Base-by-base conservation (phyloP, 148 eudicot genomes). In the Cornus florida region DNA sequence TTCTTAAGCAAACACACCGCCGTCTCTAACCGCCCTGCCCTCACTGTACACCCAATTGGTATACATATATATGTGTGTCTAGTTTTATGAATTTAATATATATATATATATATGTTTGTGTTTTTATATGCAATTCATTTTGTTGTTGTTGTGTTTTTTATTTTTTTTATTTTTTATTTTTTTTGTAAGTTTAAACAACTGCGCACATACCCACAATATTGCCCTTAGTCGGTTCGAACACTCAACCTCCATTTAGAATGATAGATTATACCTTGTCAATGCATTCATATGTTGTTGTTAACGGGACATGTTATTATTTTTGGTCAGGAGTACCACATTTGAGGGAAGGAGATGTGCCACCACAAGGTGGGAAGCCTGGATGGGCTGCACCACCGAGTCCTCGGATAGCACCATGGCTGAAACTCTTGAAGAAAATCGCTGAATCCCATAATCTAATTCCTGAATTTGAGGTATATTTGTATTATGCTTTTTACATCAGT, bases 301-400 rank as follows among this genome's bases (percentile, higher is more conserved):
- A 10, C 39, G 24, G 50, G 2, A 33, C n/a, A 7, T 78, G 46
- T 23, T 16, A 28, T 28, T 69, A 20, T 57, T 6, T 78, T 23
- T 67, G 35, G 43, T 56, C 77, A 92, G 98, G 98, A 74, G 88
- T 94, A n/a, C 98, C 97, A 8, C 98, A 94, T 86, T 86, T 94
- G 84, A 85, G 83, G 84, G 93, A 94, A 79, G 97, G 97, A 46
- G 97, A 92, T 73, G 91, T 87, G 48, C 84, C 90, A 22, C 98
- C 93, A 50, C 97, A 92, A 81, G 98, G 98, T 17, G 98, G 98
- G 73, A 92, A 75, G 79, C 92, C 97, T 28, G 97, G 98, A 14
- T 94, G 98, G 98, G 98, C 92, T 28, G 94, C 97, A 7, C 89
- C 90, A 23, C 97, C 98, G 3, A 87, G 90, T 83, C 98, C 98